phyloP scores from a whole-genome alignment of 2,329 filamentous ascomycete species.

The Pyrenochaeta sp. region DNA sequence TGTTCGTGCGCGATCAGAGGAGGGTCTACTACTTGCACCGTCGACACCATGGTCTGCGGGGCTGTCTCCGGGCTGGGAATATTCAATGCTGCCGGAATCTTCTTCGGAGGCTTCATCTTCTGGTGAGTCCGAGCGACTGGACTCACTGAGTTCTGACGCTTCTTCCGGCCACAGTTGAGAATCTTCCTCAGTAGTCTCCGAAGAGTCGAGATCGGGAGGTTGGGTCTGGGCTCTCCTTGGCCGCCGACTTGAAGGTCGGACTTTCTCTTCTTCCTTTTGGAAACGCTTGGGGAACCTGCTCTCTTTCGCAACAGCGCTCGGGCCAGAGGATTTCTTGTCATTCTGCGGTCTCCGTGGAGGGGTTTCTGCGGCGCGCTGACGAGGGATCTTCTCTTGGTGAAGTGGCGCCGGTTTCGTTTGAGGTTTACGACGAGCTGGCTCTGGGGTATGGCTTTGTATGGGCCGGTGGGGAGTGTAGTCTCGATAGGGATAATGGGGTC shows the following conservation, averaged over 20 bases:
- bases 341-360: conserved; percentile 23
- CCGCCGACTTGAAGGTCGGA: neutral
- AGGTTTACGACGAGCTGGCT: conserved; percentile 26
- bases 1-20: neutral
- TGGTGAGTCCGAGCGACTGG: too few relatives aligned
- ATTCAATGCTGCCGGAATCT: too few relatives aligned
- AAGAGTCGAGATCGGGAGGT: too few relatives aligned
- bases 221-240: too few relatives aligned
- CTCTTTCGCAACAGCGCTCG: conserved; percentile 15
- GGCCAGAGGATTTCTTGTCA: conserved; percentile 22
- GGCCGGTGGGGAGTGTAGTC: conserved; percentile 13
- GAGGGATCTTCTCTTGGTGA: conserved; percentile 21
- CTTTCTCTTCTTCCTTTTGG: neutral
- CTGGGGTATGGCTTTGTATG: conserved; percentile 23
- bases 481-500: conserved; percentile 14
- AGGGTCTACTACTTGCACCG: neutral
- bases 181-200: too few relatives aligned
- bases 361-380: conserved; percentile 18
- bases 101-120: neutral
- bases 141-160: too few relatives aligned
- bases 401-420: conserved; percentile 19
- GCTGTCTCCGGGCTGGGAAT: too few relatives aligned
- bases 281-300: conserved; percentile 1
- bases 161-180: too few relatives aligned
- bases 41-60: neutral